Evolutionary conservation across 495 filamentous ascomycete species (phyloP).

Genomic region (Diplogelasinospora grovesii): DNA sequence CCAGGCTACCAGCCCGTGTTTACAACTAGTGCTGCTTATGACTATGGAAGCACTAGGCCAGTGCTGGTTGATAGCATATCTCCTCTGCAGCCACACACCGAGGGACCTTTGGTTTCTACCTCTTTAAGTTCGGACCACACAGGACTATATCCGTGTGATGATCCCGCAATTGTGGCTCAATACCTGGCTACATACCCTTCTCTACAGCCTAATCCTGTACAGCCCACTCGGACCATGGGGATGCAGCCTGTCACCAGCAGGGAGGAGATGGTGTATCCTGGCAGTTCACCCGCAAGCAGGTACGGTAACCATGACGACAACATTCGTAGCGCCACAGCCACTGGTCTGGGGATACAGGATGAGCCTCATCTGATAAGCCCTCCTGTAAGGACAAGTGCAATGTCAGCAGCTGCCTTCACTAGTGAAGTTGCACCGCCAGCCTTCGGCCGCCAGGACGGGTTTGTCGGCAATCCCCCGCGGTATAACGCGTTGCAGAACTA

Average conservation of each 20-base stretch:
- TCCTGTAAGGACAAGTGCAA: constrained; percentile 1
- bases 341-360: constrained; percentile 6
- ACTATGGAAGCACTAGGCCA: constrained; percentile 23
- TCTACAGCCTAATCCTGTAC: no score
- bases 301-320: constrained; percentile 17
- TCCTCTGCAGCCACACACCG: constrained; percentile 20
- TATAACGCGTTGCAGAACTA: constrained; percentile 7
- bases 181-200: constrained; percentile 35
- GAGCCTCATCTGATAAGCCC: constrained; percentile 5
- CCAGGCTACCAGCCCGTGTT: constrained; percentile 27
- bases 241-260: constrained; percentile 30
- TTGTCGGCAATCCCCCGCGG: constrained; percentile 1
- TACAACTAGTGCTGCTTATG: constrained; percentile 26
- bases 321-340: background rate
- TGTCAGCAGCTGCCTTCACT: constrained; percentile 7
- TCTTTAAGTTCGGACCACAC: constrained; percentile 17
- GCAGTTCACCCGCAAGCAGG: constrained; percentile 16
- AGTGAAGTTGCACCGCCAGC: constrained; percentile 7
- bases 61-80: constrained; percentile 22
- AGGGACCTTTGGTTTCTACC: constrained; percentile 14
- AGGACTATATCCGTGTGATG: constrained; percentile 25
- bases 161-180: constrained; percentile 23
- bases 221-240: constrained; percentile 27
- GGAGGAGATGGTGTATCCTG: constrained; percentile 44
- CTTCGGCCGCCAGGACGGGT: constrained; percentile 6